Conservation (phyloP, 202 grass and related monocot species). For the Setaria italica region DNA sequence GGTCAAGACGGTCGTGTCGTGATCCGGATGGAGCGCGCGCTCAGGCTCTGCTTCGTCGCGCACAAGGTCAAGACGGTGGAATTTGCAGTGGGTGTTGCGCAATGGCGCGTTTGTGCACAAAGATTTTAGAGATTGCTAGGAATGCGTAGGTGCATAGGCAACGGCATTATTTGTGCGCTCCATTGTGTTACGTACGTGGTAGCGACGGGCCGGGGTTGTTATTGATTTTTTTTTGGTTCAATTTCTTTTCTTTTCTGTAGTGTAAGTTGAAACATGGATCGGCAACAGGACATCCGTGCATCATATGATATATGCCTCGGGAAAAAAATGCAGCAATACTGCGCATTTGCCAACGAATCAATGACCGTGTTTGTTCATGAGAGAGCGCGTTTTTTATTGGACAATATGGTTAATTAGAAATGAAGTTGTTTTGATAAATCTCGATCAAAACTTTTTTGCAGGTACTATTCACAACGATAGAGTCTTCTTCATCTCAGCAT, state of each 20-base stretch:
- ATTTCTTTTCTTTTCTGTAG: not conserved
- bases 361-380: too few relatives aligned
- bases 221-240: not conserved
- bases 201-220: not conserved
- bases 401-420: too few relatives aligned
- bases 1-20: constrained; percentile 65
- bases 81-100: not conserved
- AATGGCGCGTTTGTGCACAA: not conserved
- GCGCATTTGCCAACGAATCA: too few relatives aligned
- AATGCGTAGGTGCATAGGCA: not conserved
- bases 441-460: too few relatives aligned
- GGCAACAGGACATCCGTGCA: not conserved
- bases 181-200: not conserved
- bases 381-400: too few relatives aligned
- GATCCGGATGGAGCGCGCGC: not conserved
- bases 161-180: not conserved
- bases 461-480: too few relatives aligned
- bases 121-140: not conserved
- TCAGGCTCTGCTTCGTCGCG: too few relatives aligned
- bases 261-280: not conserved
- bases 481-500: too few relatives aligned
- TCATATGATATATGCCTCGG: too few relatives aligned
- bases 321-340: too few relatives aligned
- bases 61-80: too few relatives aligned
- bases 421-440: too few relatives aligned